A percentile compares a stretch with the other conserved stretches of the same genome.
Conservation (phyloP, 2,329 filamentous ascomycete genomes). For the Emergomyces orientalis region DNA sequence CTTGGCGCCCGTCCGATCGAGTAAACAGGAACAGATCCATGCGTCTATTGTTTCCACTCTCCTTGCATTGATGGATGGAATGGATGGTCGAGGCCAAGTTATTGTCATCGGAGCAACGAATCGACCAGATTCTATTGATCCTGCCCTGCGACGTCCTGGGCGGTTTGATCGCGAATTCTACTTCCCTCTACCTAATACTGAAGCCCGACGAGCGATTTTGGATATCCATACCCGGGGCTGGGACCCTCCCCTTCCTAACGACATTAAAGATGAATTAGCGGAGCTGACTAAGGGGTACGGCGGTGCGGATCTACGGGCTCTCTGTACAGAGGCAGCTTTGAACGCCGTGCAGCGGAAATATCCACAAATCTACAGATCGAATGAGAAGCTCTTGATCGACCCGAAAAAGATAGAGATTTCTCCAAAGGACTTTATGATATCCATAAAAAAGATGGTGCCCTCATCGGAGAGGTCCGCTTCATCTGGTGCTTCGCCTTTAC, state of each 20-base stretch:
- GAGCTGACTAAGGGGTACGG: constrained; percentile 92
- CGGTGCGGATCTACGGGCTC: constrained; percentile 83
- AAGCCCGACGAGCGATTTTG: constrained; percentile 74
- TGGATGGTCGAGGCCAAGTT: constrained; percentile 96
- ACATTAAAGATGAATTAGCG: constrained; percentile 72
- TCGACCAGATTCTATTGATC: constrained; percentile 96
- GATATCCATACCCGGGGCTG: constrained; percentile 94
- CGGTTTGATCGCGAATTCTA: constrained; percentile 98
- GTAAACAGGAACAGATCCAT: constrained; percentile 98
- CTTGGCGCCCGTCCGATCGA: constrained; percentile 86
- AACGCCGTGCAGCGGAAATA: constrained; percentile 94
- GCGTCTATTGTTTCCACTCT: constrained; percentile 93
- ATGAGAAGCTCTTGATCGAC: constrained; percentile 82
- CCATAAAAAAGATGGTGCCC: constrained; percentile 89
- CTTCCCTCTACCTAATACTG: constrained; percentile 78
- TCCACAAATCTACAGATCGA: constrained; percentile 88
- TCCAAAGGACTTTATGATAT: constrained; percentile 94
- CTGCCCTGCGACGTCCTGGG: constrained; percentile 91
- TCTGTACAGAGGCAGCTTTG: constrained; percentile 91
- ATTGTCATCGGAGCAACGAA: constrained; percentile 99
- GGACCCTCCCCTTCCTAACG: constrained; percentile 63
- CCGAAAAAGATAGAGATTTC: constrained; percentile 74
- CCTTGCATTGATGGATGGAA: constrained; percentile 92
- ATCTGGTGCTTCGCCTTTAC: constrained; percentile 72
- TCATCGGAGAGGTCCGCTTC: constrained; percentile 86